These are phyloP conservation scores for Ceratobasidium sp. DNA, from an alignment of 1,284 basidiomycete species.

Conservation along the genomic window DNA sequence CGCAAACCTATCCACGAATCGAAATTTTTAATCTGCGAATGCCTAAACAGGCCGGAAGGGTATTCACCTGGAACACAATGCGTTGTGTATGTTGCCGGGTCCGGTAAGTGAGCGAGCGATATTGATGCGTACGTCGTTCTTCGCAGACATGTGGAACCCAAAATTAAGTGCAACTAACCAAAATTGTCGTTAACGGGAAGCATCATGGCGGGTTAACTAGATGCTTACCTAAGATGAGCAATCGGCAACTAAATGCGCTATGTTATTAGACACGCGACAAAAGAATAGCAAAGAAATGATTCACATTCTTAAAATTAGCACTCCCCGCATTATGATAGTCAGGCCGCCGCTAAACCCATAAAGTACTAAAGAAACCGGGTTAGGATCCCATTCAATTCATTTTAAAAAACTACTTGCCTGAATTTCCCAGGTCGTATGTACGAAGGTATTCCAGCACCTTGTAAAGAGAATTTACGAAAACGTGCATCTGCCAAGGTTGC, in stretches of 20 bases:
- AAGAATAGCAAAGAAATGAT: background rate
- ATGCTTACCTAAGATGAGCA: conserved; percentile 11
- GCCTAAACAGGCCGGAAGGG: background rate
- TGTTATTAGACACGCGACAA: background rate
- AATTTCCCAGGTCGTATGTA: background rate
- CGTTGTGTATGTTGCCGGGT: conserved; percentile 2
- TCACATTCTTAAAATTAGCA: conserved; percentile 11
- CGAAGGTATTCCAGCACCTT: conserved; percentile 2
- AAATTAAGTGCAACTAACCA: conserved; percentile 11
- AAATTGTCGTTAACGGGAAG: too few species aligned
- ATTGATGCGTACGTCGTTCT: background rate
- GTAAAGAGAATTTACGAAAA: background rate
- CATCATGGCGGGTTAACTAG: too few species aligned
- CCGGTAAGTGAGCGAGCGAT: background rate
- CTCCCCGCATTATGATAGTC: background rate
- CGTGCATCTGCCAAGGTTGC: background rate
- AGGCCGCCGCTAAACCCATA: background rate
- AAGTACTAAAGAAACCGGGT: conserved; percentile 1
- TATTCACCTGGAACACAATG: conserved; percentile 8
- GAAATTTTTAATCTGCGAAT: too few species aligned
- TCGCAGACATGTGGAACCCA: background rate
- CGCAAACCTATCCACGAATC: background rate
- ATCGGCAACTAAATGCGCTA: background rate
- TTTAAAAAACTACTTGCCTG: background rate
- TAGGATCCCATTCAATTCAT: background rate